Percentiles rank a stretch among this genome's conserved stretches.
Conservation (phyloP, 164 flowering plant species). For the Vitis riparia region DNA sequence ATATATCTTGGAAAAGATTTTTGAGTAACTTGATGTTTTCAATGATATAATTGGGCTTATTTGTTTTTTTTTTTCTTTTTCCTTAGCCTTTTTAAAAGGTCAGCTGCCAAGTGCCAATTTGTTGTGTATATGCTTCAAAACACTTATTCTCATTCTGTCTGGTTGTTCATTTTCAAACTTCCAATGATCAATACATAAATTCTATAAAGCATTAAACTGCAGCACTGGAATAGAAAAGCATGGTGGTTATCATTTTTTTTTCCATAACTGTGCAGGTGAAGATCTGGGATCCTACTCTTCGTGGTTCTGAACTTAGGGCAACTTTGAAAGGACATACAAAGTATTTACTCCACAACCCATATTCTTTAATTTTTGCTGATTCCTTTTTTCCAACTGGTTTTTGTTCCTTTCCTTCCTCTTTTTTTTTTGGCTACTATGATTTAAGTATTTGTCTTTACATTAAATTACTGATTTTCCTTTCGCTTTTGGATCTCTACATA, state of each 20-base stretch:
- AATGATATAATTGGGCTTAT: too few relatives aligned
- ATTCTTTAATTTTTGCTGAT: neutral
- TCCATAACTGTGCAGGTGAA: constrained; percentile 60
- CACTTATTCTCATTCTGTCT: neutral
- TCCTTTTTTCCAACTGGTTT: neutral
- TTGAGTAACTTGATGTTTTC: neutral
- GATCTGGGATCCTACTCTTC: constrained; percentile 98
- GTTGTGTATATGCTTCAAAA: neutral
- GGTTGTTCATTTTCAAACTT: neutral
- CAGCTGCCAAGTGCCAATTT: too few relatives aligned
- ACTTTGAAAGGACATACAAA: constrained; percentile 88
- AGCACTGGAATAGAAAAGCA: too few relatives aligned
- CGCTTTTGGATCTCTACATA: constrained; percentile 27
- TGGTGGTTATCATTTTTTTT: neutral
- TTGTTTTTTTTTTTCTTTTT: too few relatives aligned
- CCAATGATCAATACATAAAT: neutral
- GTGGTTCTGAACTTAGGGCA: constrained; percentile 92
- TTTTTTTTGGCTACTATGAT: neutral
- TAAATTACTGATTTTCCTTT: neutral
- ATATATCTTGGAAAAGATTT: neutral
- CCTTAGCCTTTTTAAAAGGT: too few relatives aligned
- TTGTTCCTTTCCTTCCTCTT: neutral
- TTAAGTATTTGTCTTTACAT: neutral
- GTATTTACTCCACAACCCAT: constrained; percentile 24
- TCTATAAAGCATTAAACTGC: neutral